Base-by-base conservation (phyloP, 148 eudicot species). In the Limonium bicolor region DNA sequence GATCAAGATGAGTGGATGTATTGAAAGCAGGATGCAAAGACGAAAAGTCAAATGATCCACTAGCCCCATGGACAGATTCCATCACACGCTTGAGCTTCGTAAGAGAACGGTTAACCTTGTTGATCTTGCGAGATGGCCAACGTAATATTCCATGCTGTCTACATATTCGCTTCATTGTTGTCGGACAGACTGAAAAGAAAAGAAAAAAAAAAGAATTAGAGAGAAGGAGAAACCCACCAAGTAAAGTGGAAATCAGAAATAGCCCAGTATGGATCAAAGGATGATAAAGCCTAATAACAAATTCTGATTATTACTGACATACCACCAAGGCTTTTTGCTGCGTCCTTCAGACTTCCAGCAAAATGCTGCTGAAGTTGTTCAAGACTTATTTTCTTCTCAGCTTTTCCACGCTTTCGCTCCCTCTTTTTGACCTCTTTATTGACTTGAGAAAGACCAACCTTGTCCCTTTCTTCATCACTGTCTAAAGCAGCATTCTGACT, bases 271-370 rank as follows among this genome's bases (percentile, higher is more conserved):
- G n/a, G n/a, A n/a, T n/a, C n/a, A n/a, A n/a, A n/a, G n/a, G n/a
- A n/a, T n/a, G n/a, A n/a, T n/a, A n/a, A n/a, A n/a, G n/a, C n/a
- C n/a, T n/a, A n/a, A n/a, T n/a, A n/a, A n/a, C n/a, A n/a, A n/a
- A n/a, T n/a, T n/a, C n/a, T n/a, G n/a, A n/a, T n/a, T n/a, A n/a
- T n/a, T n/a, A n/a, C n/a, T n/a, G n/a, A 38, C 68, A 20, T 76
- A 87, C 96, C 94, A 46, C 94, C 94, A 34, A 87, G 85, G 54
- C 69, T 67, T 62, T 82, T 76, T 22, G 96, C 96, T 44, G 94
- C 96, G 52, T 87, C 90, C 66, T 87, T 82, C 14, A 82, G 85
- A 58, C 86, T 82, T 42, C 86, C 90, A 16, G 90, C 75, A 63
- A 82, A 87, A 54, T 82, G 69, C 57, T 82, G 78, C 62, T 76